Evolutionary conservation across 192 early-diverging fungal genomes (phyloP).

Genomic region (Powellomyces hirtus): DNA sequence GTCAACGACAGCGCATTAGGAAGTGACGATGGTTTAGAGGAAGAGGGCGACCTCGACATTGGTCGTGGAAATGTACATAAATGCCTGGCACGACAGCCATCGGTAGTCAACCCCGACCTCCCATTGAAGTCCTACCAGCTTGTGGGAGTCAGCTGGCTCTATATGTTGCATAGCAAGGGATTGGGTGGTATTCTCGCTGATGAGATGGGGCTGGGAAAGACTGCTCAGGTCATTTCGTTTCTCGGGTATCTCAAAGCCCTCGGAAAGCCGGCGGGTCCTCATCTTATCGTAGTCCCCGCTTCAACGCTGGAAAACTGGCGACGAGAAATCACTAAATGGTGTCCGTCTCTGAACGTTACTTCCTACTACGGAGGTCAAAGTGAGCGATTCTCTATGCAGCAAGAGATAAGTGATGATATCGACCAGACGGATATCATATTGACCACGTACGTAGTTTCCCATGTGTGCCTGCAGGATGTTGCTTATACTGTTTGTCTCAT

Average conservation of each 20-base stretch:
- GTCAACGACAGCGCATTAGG: slow-evolving; percentile 19
- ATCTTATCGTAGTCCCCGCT: slow-evolving; percentile 80
- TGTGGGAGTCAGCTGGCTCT: slow-evolving; percentile 84
- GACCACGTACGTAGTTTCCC: slow-evolving; percentile 58
- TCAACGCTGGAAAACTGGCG: slow-evolving; percentile 90
- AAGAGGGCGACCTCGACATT: neutral
- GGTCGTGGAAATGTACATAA: neutral
- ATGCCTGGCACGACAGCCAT: slow-evolving; percentile 58
- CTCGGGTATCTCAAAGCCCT: slow-evolving; percentile 56
- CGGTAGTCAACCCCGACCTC: slow-evolving; percentile 57
- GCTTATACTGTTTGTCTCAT: neutral
- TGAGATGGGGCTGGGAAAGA: slow-evolving; percentile 47
- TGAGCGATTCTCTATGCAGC: slow-evolving; percentile 48
- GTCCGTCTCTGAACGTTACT: slow-evolving; percentile 30
- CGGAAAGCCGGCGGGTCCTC: slow-evolving; percentile 57
- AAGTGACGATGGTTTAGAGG: slow-evolving; percentile 12
- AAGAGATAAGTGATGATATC: slow-evolving; percentile 46
- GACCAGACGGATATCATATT: slow-evolving; percentile 58
- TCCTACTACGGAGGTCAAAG: slow-evolving; percentile 46
- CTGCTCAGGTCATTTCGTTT: slow-evolving; percentile 86
- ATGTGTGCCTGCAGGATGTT: neutral
- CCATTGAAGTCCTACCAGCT: slow-evolving; percentile 82
- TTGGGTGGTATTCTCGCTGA: slow-evolving; percentile 50
- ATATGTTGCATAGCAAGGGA: slow-evolving; percentile 64
- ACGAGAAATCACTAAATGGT: slow-evolving; percentile 71